Evolutionary conservation across 2,329 filamentous ascomycete species (phyloP).

Genomic region (Neophaeococcomyces aloes): DNA sequence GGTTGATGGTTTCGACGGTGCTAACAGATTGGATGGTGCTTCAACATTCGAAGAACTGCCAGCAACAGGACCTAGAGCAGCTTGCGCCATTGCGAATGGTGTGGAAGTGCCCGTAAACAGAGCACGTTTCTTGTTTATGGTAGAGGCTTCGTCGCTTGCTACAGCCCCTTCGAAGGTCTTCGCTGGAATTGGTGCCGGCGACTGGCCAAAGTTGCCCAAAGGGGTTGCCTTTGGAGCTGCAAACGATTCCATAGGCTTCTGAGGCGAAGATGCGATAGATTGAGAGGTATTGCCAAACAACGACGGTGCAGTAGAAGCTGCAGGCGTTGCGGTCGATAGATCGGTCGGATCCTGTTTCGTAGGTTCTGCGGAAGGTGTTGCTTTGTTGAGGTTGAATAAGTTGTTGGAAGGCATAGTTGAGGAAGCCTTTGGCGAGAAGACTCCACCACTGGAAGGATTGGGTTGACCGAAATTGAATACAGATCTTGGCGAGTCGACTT

Average conservation of each 20-base stretch:
- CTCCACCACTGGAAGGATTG: slow-evolving; percentile 1
- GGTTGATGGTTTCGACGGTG: neutral
- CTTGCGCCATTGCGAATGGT: neutral
- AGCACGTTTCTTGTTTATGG: slow-evolving; percentile 8
- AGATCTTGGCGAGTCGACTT: neutral
- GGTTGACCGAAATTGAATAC: neutral
- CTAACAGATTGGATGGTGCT: neutral
- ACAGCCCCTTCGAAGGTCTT: neutral
- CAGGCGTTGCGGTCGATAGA: neutral
- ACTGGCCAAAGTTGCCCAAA: slow-evolving; percentile 6
- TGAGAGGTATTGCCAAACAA: neutral
- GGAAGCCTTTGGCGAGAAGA: slow-evolving; percentile 3
- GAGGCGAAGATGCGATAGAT: too few relatives aligned
- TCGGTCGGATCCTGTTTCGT: neutral
- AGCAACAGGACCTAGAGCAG: neutral
- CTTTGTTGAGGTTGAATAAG: slow-evolving; percentile 5
- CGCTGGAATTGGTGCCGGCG: neutral
- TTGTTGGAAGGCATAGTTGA: neutral
- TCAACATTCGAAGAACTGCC: neutral
- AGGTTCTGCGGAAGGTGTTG: slow-evolving; percentile 8
- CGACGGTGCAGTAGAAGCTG: slow-evolving; percentile 1
- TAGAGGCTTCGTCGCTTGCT: neutral
- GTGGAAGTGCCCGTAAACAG: neutral
- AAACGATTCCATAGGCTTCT: too few relatives aligned
- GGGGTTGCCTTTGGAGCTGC: neutral